Base-by-base conservation (phyloP, 2,329 filamentous ascomycete species). In the Fusarium globosum region DNA sequence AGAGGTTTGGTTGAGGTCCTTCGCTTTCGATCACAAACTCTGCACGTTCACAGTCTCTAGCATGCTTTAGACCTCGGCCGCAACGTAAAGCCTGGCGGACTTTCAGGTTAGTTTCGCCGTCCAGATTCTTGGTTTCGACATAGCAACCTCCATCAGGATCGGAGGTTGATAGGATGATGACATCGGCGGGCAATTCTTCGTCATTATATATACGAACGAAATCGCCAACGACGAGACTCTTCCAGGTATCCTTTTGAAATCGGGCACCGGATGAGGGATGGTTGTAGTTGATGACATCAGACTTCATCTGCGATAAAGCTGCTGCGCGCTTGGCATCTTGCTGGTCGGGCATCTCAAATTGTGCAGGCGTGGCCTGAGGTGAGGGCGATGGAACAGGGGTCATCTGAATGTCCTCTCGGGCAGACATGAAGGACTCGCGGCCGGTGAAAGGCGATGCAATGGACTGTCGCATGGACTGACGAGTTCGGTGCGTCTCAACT, bases 91-190 rank as follows among this genome's bases (percentile, higher is more conserved):
- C 94, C 79, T 96, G 94, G 67, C 96, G 93, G 70, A 98, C 95
- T 83, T 99, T 99, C 71, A 99, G 85, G 78, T 99, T 99, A 6
- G 96, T 99, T 84, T 99, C 96, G 57, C 96, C 96, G 79, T 99
- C 96, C 85, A 99, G 82, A 80, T 97, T 98, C 86, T 98, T 99
- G 6, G 96, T 99, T 83, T 99, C 96, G 28, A 99, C 93, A 78
- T 98, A 99, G 83, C 96, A 99, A 42, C 94, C 94, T 57, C 96
- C 96, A 77, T 99, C 96, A 2, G 93, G 89, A 77, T 98, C 96
- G 6, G 96, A 97, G 1, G 96, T 98, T 6, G 96, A 94, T 30
- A 99, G 85, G 48, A 99, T 93, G 53, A 98, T 92, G 52, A 99
- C 87, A 82, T 99, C 96, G 53, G 96, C 96, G 3, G 96, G 97